Base-by-base conservation (phyloP, 306 rosid species). In the Pyrus bretschneideri region DNA sequence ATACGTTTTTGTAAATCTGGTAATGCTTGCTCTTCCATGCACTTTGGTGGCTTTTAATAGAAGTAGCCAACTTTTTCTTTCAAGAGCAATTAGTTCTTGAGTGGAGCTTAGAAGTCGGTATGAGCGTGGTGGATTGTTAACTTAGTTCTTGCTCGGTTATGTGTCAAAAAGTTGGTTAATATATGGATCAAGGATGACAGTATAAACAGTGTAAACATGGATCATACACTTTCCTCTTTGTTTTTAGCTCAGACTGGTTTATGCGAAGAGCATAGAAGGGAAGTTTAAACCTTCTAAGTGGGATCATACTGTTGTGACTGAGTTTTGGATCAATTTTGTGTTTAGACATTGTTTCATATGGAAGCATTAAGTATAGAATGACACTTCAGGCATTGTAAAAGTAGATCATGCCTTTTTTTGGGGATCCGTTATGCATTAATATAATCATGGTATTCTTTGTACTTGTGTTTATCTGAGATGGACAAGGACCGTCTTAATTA, bases 401-500 rank as follows among this genome's bases (percentile, higher is more conserved):
- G 44, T 9, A 7, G 13, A 64, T 21, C 70, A 2, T 10, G 29
- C 6, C 1, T 33, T 23, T 65, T 9, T 42, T 45, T 3, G 42
- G 27, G 17, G 78, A 45, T 21, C 46, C 13, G 21, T 63, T 35
- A 10, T 55, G 67, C 23, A 62, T 58, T 79, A 30, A 51, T 66
- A 55, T 23, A 9, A 17, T 13, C 38, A 19, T 42, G 38, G 60
- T 67, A 59, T 44, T 69, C n/a, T 42, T 19, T 49, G 27, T 46
- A 68, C 59, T 55, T 0, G 13, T 9, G 17, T 70, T 23, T 14
- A 25, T 35, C 12, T 18, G 33, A 67, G 74, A 60, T 64, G 81
- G 82, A 25, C 69, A 51, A 65, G 74, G 76, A 63, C 46, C 9
- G 78, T 70, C 27, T 52, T 76, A 45, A 59, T 81, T 78, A 49